Evolutionary conservation across 2,329 filamentous ascomycete species (phyloP), one percentile per base, ranked within the genome.

Genomic region (Apiospora malaysiana): DNA sequence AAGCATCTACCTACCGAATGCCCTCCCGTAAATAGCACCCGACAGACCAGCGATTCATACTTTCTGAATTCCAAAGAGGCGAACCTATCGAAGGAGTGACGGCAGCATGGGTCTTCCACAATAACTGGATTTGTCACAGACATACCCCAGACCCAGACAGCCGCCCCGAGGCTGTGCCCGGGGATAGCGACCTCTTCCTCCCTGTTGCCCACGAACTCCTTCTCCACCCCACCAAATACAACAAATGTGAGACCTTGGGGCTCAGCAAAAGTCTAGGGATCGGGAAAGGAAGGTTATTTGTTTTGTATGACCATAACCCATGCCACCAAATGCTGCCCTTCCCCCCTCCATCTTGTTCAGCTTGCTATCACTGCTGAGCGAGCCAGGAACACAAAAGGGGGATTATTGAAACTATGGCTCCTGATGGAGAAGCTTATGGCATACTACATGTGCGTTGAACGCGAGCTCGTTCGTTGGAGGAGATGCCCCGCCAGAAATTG

Each of bases 201-300:
- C 25, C 27, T 63, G 56, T 32, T 56, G 49, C 23, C 18, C 56
- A 63, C 32, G 27, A 63, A 63, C 56, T n/a, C 56, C 56, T 40
- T n/a, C 56, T 21, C n/a, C 51, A 12, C 51, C 56, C 56, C 56
- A 40, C 32, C 56, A 40, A 63, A 63, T 63, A 32, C 56, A 23
- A 45, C 12, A 63, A 32, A n/a, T 40, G 32, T 63, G 56, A 63
- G 56, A 63, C 56, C 56, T 40, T 63, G 56, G 56, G 56, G 56
- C 56, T 63, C 56, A 63, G 56, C 56, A 63, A 63, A 63, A 63
- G 27, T 21, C 56, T n/a, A 63, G 9, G 32, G 27, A n/a, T n/a
- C 21, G 27, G 56, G 56, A 63, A 40, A n/a, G 32, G 56, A 63
- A 40, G 49, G 56, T 40, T 63, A 63, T 40, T 40, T 63, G 56